Conservation (phyloP, 371 early-diverging fungal genomes). For the Actinomortierella wolfii region DNA sequence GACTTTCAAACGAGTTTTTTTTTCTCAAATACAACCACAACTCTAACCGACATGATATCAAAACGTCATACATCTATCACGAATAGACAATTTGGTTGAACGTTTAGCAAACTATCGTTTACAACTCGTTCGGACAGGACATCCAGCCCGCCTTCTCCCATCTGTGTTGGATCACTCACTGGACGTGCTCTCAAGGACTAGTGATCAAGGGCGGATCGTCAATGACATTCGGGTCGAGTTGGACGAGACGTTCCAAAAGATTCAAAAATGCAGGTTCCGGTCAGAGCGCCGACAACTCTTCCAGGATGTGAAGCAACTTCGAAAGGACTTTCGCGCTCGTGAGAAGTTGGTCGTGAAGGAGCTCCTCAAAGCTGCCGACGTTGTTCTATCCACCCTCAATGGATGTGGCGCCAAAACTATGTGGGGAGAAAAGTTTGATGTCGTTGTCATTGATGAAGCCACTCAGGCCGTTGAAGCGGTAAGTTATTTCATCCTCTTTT, state of each 20-base stretch:
- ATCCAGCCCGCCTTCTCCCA: constrained; percentile 83
- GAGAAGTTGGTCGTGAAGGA: constrained; percentile 74
- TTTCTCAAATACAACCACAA: background rate
- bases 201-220: constrained; percentile 79
- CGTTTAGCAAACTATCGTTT: constrained; percentile 64
- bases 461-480: constrained; percentile 85
- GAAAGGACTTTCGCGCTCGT: constrained; percentile 73
- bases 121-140: constrained; percentile 84
- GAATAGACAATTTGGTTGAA: constrained; percentile 81
- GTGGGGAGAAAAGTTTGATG: constrained; percentile 78
- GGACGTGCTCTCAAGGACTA: constrained; percentile 70
- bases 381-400: constrained; percentile 67
- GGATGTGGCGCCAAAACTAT: constrained; percentile 63
- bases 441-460: constrained; percentile 94
- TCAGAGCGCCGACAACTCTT: constrained; percentile 72
- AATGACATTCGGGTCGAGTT: constrained; percentile 82
- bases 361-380: constrained; percentile 64
- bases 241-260: constrained; percentile 67
- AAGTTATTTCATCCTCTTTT: background rate
- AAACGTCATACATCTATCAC: background rate
- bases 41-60: background rate
- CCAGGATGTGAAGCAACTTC: constrained; percentile 68
- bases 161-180: constrained; percentile 72
- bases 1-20: background rate
- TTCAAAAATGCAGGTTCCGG: constrained; percentile 67